Percentiles rank a stretch among this genome's conserved stretches.
These are phyloP conservation scores for Solanum commersonii DNA, from an alignment of 257 asterid genomes.

Conservation along the genomic window DNA sequence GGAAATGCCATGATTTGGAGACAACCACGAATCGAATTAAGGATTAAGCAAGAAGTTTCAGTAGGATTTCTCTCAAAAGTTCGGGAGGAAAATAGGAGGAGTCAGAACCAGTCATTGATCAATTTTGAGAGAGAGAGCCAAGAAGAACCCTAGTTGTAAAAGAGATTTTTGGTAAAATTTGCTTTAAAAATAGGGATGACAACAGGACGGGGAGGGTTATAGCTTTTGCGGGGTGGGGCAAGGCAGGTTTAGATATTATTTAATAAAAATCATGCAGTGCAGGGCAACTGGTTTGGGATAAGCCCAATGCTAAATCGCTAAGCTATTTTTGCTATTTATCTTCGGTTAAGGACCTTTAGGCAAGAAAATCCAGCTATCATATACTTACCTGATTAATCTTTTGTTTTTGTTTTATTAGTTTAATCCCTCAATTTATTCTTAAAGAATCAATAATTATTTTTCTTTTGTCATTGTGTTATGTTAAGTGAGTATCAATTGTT, in stretches of 20 bases:
- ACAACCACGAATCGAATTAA: background rate
- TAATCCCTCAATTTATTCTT: no score
- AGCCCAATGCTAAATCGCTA: background rate
- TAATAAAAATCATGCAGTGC: background rate
- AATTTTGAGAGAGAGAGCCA: background rate
- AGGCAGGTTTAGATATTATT: background rate
- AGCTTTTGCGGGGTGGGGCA: background rate
- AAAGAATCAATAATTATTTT: background rate
- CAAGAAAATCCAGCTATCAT: background rate
- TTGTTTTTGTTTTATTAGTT: no score
- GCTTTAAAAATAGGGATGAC: background rate
- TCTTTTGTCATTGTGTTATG: background rate
- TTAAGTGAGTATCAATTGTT: background rate
- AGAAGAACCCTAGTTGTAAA: background rate
- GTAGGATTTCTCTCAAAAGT: slow-evolving; percentile 30
- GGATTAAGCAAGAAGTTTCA: slow-evolving; percentile 14
- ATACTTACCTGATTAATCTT: no score
- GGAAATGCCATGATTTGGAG: slow-evolving; percentile 16
- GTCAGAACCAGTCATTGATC: slow-evolving; percentile 21
- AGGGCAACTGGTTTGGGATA: background rate
- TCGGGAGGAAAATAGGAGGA: slow-evolving; percentile 29
- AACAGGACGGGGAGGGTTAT: background rate
- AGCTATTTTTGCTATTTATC: background rate
- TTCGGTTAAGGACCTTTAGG: background rate
- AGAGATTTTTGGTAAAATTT: no score